Evolutionary conservation across 1,284 basidiomycete genomes (phyloP), one percentile per base, ranked within the genome.

Genomic region (Cutaneotrichosporon sp.): DNA sequence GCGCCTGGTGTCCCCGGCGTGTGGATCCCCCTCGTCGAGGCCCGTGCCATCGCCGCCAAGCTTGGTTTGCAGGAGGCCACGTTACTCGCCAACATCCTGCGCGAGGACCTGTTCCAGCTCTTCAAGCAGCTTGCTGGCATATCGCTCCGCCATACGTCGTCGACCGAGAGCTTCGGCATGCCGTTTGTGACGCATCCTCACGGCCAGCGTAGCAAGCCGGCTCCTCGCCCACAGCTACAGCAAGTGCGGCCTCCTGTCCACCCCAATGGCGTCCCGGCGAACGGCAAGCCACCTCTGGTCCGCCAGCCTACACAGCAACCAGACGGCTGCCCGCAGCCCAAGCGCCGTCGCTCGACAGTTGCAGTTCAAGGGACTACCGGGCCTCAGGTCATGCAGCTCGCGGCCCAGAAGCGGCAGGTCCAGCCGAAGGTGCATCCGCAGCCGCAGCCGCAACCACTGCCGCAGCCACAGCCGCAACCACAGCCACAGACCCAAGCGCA

Each of bases 261-360:
- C 27, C 20, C 47, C 55, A 24, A 29, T 50, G 27, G 60, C 50
- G 25, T 18, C 36, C 47, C 27, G 34, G 36, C 33, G 49, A 45
- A 47, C 45, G 20, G 56, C 59, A 76, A 76, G 60, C 69, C 67
- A 4, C 69, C 75, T 4, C 63, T 78, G 1, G 69, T 77, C 16
- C 67, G 76, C 43, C 54, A 63, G 4, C 71, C 75, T 1, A 69
- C 67, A 10, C 63, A 68, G 14, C 69, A 67, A n/a, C 74, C 71
- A 6, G 76, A 77, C 3, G 72, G 70, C 0, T 72, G 69, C 46
- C 75, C 75, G 13, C 68, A 73, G 47, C 70, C 76, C 11, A 78
- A 78, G 63, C 65, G 76, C 14, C 66, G 76, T 33, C 64, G 75
- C 36, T 70, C 74, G 24, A 75, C 72, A 14, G 71, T 75, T 18